A percentile compares a stretch with the other conserved stretches of the same genome.
Evolutionary conservation across 2,329 filamentous ascomycete genomes (phyloP).

Genomic region (Fusarium duplospermum): DNA sequence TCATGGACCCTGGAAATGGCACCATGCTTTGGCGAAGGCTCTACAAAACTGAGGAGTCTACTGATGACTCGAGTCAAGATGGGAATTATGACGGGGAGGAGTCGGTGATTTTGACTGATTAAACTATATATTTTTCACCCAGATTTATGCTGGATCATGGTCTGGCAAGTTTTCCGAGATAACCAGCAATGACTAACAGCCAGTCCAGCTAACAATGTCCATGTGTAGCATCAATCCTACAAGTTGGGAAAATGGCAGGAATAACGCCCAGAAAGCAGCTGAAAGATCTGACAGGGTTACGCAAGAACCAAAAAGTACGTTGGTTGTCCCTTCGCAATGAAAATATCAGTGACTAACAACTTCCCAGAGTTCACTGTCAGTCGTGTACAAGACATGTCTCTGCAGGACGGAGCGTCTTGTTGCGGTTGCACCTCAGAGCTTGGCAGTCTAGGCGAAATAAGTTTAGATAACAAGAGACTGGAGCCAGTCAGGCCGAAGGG

Average conservation of each 20-base stretch:
- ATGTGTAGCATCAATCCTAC: not conserved
- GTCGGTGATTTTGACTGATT: not conserved
- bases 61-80: not conserved
- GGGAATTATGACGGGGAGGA: not conserved
- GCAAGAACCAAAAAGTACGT: not conserved
- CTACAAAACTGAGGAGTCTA: not conserved
- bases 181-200: not conserved
- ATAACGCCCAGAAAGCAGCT: not conserved
- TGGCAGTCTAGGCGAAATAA: not conserved
- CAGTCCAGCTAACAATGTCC: not conserved
- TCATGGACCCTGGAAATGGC: slow-evolving; percentile 61
- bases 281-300: too few species aligned
- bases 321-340: too few species aligned
- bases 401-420: not conserved
- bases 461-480: not conserved
- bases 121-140: not conserved
- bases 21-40: slow-evolving; percentile 44
- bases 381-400: not conserved
- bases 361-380: not conserved
- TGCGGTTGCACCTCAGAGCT: not conserved
- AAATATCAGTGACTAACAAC: not conserved
- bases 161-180: not conserved
- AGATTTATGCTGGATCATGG: not conserved
- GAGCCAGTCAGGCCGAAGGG: not conserved
- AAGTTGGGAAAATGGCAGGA: not conserved